These are phyloP conservation scores for Xylariaceae sp. DNA, from an alignment of 2,329 filamentous ascomycete species.

Conservation along the genomic window DNA sequence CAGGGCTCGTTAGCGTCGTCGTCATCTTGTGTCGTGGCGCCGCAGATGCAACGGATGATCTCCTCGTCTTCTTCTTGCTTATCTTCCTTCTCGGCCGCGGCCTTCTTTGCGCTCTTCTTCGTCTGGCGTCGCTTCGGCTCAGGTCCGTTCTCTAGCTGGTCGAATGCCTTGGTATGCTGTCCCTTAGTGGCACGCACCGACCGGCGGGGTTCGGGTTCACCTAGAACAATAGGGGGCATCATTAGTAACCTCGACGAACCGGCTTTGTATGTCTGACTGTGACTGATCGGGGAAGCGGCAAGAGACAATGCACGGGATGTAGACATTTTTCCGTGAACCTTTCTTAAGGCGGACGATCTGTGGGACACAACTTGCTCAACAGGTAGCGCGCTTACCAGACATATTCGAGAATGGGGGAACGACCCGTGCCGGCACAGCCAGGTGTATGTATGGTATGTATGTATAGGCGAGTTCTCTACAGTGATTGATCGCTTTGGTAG, in stretches of 20 bases:
- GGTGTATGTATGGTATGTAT: too few species aligned
- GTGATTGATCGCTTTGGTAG: slow-evolving; percentile 14
- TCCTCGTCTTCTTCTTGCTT: slow-evolving; percentile 58
- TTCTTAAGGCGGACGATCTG: too few species aligned
- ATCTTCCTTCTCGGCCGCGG: slow-evolving; percentile 49
- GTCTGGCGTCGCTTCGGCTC: slow-evolving; percentile 48
- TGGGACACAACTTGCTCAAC: too few species aligned
- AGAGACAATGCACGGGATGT: too few species aligned
- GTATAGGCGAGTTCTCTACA: slow-evolving; percentile 20
- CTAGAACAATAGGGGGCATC: slow-evolving; percentile 21
- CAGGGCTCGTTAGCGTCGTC: slow-evolving; percentile 80
- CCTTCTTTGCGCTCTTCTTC: slow-evolving; percentile 47
- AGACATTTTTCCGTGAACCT: too few species aligned
- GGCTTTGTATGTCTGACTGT: too few species aligned
- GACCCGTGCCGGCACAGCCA: slow-evolving; percentile 10
- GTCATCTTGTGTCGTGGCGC: slow-evolving; percentile 77
- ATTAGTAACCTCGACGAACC: too few species aligned
- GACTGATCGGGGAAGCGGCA: too few species aligned
- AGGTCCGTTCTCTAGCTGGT: slow-evolving; percentile 60
- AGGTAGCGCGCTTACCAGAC: slow-evolving; percentile 31
- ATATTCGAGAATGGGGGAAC: slow-evolving; percentile 20
- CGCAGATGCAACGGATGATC: slow-evolving; percentile 89
- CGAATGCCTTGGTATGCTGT: slow-evolving; percentile 84
- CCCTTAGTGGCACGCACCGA: slow-evolving; percentile 96
- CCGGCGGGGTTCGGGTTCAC: slow-evolving; percentile 73